Percentiles rank a stretch among this genome's conserved stretches.
phyloP scores from a whole-genome alignment of 1,284 basidiomycete species.

The Paramarasmius palmivorus region DNA sequence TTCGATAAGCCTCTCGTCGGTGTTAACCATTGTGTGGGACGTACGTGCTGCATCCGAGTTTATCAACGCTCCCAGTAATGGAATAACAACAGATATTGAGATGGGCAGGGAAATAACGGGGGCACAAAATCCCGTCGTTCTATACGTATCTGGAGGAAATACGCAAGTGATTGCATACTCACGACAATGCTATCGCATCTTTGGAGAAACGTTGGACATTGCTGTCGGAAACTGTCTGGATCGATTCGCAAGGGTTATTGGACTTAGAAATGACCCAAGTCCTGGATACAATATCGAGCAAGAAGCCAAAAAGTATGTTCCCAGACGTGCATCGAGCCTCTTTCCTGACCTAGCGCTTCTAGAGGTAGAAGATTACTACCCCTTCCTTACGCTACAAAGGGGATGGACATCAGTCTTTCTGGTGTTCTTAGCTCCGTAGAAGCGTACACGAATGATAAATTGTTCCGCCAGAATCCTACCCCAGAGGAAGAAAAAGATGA shows the following conservation, averaged over 20 bases:
- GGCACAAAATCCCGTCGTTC: conserved; percentile 93
- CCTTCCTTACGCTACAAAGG: conserved; percentile 96
- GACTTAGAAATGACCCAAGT: conserved; percentile 92
- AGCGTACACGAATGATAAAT: conserved; percentile 82
- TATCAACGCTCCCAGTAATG: no score
- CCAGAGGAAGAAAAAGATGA: conserved; percentile 43
- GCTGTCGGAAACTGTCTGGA: conserved; percentile 99
- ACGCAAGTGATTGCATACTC: conserved; percentile 99
- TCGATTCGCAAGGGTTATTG: conserved; percentile 95
- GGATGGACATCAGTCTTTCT: conserved; percentile 97
- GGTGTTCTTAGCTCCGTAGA: conserved; percentile 91
- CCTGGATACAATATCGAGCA: conserved; percentile 99
- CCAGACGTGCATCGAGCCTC: background rate
- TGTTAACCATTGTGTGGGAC: conserved; percentile 98
- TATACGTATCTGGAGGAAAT: conserved; percentile 99
- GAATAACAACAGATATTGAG: conserved; percentile 79
- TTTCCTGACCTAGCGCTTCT: conserved; percentile 1
- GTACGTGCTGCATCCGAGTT: conserved; percentile 50
- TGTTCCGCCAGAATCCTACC: conserved; percentile 53
- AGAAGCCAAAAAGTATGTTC: conserved; percentile 81
- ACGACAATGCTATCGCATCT: conserved; percentile 95
- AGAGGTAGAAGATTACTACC: conserved; percentile 77
- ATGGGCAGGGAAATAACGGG: conserved; percentile 97
- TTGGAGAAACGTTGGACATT: conserved; percentile 98
- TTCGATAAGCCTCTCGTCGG: conserved; percentile 93